Evolutionary conservation across 2,329 filamentous ascomycete genomes (phyloP).

Genomic region (Paraconiothyrium brasiliense): DNA sequence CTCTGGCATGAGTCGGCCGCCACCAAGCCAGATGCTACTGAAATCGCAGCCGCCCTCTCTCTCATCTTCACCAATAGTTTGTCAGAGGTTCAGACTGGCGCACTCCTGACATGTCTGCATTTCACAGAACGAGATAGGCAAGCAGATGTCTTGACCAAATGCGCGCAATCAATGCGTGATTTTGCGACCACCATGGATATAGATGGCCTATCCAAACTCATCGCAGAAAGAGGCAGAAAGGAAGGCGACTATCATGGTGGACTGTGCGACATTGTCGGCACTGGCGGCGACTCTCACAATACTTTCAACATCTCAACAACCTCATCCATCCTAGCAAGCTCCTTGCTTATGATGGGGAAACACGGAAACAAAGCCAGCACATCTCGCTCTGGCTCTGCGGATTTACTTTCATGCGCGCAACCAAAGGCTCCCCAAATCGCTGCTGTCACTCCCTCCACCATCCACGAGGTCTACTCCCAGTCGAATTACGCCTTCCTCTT

Average conservation of each 20-base stretch:
- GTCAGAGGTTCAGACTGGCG: constrained; percentile 86
- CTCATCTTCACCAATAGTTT: constrained; percentile 91
- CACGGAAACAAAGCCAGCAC: constrained; percentile 97
- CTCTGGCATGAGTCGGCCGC: constrained; percentile 68
- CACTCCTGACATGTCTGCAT: constrained; percentile 88
- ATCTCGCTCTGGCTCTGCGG: constrained; percentile 93
- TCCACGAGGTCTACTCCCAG: constrained; percentile 76
- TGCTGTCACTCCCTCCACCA: constrained; percentile 75
- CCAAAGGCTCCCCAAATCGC: constrained; percentile 78
- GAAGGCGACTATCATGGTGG: constrained; percentile 84
- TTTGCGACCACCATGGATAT: constrained; percentile 79
- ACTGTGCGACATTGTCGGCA: constrained; percentile 95
- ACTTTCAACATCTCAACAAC: constrained; percentile 99
- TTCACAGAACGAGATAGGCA: constrained; percentile 87
- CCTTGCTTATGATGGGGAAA: constrained; percentile 86
- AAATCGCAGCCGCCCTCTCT: constrained; percentile 90
- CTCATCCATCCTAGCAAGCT: constrained; percentile 88
- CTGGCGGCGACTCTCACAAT: constrained; percentile 93
- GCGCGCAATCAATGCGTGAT: constrained; percentile 82
- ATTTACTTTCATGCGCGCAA: constrained; percentile 80
- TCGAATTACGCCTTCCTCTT: constrained; percentile 97
- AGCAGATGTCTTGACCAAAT: constrained; percentile 85
- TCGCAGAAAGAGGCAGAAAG: constrained; percentile 67
- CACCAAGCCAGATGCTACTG: constrained; percentile 68
- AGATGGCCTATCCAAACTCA: constrained; percentile 66